These are phyloP conservation scores for Globisporangium sylvaticum DNA, from an alignment of 352 stramenopile species.

Conservation along the genomic window DNA sequence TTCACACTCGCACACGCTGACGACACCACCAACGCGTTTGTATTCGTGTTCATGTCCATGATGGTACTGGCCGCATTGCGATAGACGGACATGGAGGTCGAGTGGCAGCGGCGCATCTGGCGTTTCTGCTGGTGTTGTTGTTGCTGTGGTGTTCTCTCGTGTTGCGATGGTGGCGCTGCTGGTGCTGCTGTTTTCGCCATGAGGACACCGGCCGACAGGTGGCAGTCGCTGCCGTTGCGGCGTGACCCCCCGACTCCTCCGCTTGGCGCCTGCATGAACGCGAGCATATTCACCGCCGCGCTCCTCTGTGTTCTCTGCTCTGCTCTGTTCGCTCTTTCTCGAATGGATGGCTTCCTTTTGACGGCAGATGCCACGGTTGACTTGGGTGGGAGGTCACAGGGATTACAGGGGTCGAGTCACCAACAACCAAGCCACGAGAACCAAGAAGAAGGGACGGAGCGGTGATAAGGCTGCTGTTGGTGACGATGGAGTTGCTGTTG, in stretches of 20 bases:
- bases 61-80: neutral
- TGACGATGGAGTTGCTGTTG: neutral
- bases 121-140: constrained; percentile 18
- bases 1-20: neutral
- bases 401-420: no score
- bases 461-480: no score
- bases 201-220: neutral
- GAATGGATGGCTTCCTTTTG: neutral
- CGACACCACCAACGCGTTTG: neutral
- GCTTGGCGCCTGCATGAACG: neutral
- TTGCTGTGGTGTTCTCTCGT: constrained; percentile 2
- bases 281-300: neutral
- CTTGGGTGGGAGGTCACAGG: no score
- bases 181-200: neutral
- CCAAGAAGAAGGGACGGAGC: no score
- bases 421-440: no score
- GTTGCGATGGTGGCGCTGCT: neutral
- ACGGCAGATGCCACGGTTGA: no score
- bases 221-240: neutral
- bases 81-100: constrained; percentile 5
- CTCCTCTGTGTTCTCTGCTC: neutral
- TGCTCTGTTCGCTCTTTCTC: neutral
- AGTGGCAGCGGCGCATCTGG: constrained; percentile 7
- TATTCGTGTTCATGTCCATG: neutral
- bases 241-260: no score